Percentiles rank a stretch among this genome's conserved stretches.
phyloP scores from a whole-genome alignment of 192 early-diverging fungal species.

The Phlyctochytrium planicorne region DNA sequence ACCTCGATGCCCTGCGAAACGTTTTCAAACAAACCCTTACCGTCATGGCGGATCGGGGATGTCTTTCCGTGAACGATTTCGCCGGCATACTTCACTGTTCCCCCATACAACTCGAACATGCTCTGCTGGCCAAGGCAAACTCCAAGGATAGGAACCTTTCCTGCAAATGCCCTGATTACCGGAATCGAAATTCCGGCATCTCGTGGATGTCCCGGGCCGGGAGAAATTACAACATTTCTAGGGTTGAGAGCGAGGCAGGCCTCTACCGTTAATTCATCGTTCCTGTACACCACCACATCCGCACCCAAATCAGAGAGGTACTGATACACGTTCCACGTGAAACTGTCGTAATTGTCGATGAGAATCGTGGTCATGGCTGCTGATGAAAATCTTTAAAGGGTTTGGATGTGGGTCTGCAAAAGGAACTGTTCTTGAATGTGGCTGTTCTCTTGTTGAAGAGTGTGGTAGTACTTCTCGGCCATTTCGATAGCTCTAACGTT shows the following conservation, averaged over 20 bases:
- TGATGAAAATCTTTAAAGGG: too few species aligned
- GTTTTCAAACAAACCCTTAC: conserved; percentile 79
- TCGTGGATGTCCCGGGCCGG: conserved; percentile 91
- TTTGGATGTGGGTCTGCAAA: conserved; percentile 1
- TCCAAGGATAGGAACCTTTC: conserved; percentile 94
- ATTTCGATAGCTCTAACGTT: conserved; percentile 84
- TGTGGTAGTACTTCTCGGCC: conserved; percentile 65
- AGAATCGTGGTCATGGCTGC: conserved; percentile 62
- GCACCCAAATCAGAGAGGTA: conserved; percentile 89
- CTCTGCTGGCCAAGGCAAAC: conserved; percentile 98
- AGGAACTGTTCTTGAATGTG: not conserved
- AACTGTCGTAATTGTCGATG: conserved; percentile 99
- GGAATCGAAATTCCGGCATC: conserved; percentile 90
- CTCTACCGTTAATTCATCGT: conserved; percentile 89
- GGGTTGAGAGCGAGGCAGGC: conserved; percentile 81
- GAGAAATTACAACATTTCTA: conserved; percentile 93
- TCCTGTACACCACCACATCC: conserved; percentile 87
- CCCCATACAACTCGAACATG: conserved; percentile 96
- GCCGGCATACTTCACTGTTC: conserved; percentile 87
- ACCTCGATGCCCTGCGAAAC: conserved; percentile 82
- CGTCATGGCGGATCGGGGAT: conserved; percentile 86
- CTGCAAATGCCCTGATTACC: conserved; percentile 82
- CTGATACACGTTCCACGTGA: conserved; percentile 99
- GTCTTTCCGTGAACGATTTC: conserved; percentile 99
- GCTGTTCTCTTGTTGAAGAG: conserved; percentile 19